These are phyloP conservation scores for Yarrowia bubula DNA, from an alignment of 805 yeast genomes.

Conservation along the genomic window DNA sequence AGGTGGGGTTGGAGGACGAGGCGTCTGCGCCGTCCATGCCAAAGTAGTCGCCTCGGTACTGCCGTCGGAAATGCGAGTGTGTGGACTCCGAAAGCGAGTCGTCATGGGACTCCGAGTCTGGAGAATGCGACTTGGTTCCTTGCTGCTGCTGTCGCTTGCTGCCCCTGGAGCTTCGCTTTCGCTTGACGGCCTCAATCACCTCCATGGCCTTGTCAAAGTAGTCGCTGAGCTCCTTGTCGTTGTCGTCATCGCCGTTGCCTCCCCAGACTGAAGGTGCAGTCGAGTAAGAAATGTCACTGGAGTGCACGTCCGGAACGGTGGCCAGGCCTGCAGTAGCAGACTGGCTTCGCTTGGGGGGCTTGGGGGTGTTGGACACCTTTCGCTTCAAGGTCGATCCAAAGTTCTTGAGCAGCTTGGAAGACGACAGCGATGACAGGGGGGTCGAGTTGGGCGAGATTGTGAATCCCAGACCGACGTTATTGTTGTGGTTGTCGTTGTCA, in stretches of 20 bases:
- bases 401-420: constrained; percentile 21
- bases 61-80: constrained; percentile 16
- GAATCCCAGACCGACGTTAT: constrained; percentile 16
- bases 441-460: constrained; percentile 3
- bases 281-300: not conserved
- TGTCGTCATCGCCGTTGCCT: constrained; percentile 20
- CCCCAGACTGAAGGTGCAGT: constrained; percentile 12
- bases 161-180: constrained; percentile 13
- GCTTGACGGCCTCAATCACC: constrained; percentile 25
- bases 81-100: constrained; percentile 15
- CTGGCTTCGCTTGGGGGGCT: constrained; percentile 19
- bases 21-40: constrained; percentile 15
- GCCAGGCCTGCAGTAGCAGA: constrained; percentile 1
- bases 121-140: not conserved
- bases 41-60: constrained; percentile 24
- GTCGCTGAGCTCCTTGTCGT: constrained; percentile 26
- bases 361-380: constrained; percentile 15
- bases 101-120: constrained; percentile 9
- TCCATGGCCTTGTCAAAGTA: constrained; percentile 27
- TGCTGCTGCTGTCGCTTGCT: constrained; percentile 7
- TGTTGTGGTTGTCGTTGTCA: not conserved
- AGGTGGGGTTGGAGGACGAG: not conserved
- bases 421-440: constrained; percentile 4
- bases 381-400: constrained; percentile 22
- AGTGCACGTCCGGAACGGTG: constrained; percentile 19